Percentiles rank a stretch among this genome's conserved stretches.
These are phyloP conservation scores for Quercus aquifolioides DNA, from an alignment of 306 rosid species.

Conservation along the genomic window DNA sequence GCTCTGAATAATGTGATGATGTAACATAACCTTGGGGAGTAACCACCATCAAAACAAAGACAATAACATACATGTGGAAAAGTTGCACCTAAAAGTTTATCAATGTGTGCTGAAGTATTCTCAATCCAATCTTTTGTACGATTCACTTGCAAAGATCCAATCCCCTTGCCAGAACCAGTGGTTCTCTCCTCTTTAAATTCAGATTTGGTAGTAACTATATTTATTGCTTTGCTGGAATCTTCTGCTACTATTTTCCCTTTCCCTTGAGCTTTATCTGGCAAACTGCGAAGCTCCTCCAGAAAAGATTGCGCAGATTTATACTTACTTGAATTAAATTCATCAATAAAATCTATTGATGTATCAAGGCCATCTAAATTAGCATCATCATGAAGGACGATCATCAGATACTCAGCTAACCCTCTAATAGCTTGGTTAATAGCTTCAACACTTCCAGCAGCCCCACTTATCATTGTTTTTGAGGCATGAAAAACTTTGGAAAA, in stretches of 20 bases:
- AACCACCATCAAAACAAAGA: conserved; percentile 14
- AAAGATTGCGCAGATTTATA: conserved; percentile 44
- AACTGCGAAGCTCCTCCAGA: conserved; percentile 73
- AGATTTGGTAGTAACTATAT: conserved; percentile 22
- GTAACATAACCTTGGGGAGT: conserved; percentile 7
- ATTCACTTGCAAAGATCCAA: conserved; percentile 59
- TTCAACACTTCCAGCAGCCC: conserved; percentile 83
- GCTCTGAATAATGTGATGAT: conserved; percentile 10
- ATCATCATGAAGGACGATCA: conserved; percentile 80
- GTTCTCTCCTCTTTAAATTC: conserved; percentile 39
- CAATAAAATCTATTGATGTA: conserved; percentile 25
- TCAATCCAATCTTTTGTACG: conserved; percentile 84
- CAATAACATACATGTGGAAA: conserved; percentile 71
- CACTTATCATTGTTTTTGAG: conserved; percentile 75
- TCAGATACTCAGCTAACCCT: conserved; percentile 81
- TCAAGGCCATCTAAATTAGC: conserved; percentile 49
- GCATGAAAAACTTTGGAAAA: conserved; percentile 75
- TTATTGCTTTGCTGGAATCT: conserved; percentile 36
- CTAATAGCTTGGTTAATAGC: conserved; percentile 79
- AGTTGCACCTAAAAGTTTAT: conserved; percentile 64
- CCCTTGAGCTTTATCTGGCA: conserved; percentile 50
- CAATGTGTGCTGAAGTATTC: conserved; percentile 58
- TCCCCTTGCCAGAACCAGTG: conserved; percentile 34
- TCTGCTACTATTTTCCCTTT: conserved; percentile 34
- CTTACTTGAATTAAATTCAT: conserved; percentile 27